Base-by-base conservation (phyloP, 2,329 filamentous ascomycete species). In the Colletotrichum echinochloae region DNA sequence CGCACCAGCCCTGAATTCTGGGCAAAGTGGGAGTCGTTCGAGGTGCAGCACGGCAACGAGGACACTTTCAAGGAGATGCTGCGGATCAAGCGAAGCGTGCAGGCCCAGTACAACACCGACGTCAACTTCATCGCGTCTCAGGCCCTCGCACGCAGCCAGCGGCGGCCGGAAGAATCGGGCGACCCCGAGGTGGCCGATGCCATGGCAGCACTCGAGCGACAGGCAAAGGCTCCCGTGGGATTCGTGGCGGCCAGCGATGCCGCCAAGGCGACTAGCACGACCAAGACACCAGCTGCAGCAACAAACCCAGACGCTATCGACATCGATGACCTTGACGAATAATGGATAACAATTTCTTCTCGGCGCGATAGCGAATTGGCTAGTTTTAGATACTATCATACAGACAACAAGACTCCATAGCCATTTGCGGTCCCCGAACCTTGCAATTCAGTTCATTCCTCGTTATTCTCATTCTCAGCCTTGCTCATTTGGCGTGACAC, bases 41-140 rank as follows among this genome's bases (percentile, higher is more conserved):
- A 99, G 82, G 94, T 98, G 28, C 93, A 97, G 79, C 96, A 99
- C 78, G 96, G 96, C 74, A 99, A 99, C 82, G 97, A 99, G 80
- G 96, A 99, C 80, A 99, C 97, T 0, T 99, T 97, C 87, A 98
- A 97, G 84, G 96, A 99, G 80, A 99, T 99, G 96, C 86, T 98
- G 73, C 91, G 96, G 37, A 94, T 99, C 85, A 99, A 98, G 87
- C 88, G 96, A 79, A 97, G 94, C 81, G 96, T 99, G 16, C 94
- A 98, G 81, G 95, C 96, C 63, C 94, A 98, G 83, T 99, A 97
- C 86, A 98, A 98, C 78, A 99, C 97, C 54, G 96, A 99, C 78
- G 95, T 99, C 85, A 97, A 95, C 80, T 99, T 98, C 78, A 98
- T 99, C 81, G 96, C 96, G 12, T 97, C 94, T 6, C 96, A 99